Conservation (phyloP, 352 stramenopile species). For the Phytophthora sojae region DNA sequence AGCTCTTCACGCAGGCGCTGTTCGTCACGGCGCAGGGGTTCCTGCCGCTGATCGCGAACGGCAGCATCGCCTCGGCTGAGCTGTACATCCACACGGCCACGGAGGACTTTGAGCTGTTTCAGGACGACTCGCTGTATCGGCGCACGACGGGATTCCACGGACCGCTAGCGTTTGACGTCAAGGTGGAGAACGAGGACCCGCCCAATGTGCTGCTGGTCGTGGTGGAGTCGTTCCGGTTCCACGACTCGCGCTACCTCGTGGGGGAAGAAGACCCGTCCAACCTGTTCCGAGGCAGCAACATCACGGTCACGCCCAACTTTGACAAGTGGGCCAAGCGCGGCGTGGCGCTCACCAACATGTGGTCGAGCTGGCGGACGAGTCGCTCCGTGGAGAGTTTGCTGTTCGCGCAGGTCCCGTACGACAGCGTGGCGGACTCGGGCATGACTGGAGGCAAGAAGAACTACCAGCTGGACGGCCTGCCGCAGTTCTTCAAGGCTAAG, state of each 20-base stretch:
- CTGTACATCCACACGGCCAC: slow-evolving; percentile 28
- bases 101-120: slow-evolving; percentile 31
- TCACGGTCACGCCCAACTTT: slow-evolving; percentile 56
- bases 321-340: slow-evolving; percentile 60
- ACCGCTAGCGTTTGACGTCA: slow-evolving; percentile 54
- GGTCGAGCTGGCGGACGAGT: slow-evolving; percentile 61
- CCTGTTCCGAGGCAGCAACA: slow-evolving; percentile 35
- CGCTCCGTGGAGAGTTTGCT: slow-evolving; percentile 56
- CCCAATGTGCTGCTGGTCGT: slow-evolving; percentile 64
- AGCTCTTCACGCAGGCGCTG: slow-evolving; percentile 31
- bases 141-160: slow-evolving; percentile 54
- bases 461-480: slow-evolving; percentile 21
- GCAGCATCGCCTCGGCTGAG: slow-evolving; percentile 15
- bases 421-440: slow-evolving; percentile 19
- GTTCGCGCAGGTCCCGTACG: slow-evolving; percentile 54
- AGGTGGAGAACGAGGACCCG: slow-evolving; percentile 34
- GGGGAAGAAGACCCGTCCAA: slow-evolving; percentile 46
- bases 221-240: slow-evolving; percentile 66
- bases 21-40: slow-evolving; percentile 31
- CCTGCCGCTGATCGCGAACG: slow-evolving; percentile 20
- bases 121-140: slow-evolving; percentile 41
- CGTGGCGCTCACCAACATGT: slow-evolving; percentile 47
- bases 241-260: slow-evolving; percentile 63
- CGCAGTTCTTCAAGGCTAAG: slow-evolving; percentile 54
- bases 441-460: slow-evolving; percentile 34